Percentiles rank a stretch among this genome's conserved stretches.
Conservation (phyloP, 352 stramenopile genomes). For the Pythium volutum region DNA sequence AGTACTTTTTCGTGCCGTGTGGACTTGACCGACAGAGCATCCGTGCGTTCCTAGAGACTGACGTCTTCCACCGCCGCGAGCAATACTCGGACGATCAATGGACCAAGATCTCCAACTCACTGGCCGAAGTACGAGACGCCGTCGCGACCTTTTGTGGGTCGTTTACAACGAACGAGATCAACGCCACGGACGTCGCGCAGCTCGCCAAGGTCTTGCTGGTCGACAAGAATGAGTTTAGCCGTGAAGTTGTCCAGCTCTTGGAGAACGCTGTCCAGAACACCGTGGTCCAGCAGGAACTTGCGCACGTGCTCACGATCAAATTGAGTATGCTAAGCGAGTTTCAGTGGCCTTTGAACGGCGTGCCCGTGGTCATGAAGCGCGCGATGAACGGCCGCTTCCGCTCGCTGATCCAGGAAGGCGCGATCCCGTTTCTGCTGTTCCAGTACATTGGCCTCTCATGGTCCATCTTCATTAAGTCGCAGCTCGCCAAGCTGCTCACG, state of each 20-base stretch:
- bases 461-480: conserved; percentile 8
- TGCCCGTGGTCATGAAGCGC: conserved; percentile 20
- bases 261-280: conserved; percentile 5
- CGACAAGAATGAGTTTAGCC: conserved; percentile 12
- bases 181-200: background rate
- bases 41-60: conserved; percentile 4
- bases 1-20: conserved; percentile 22
- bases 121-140: background rate
- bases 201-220: conserved; percentile 2
- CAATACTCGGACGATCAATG: conserved; percentile 12
- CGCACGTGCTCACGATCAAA: conserved; percentile 21
- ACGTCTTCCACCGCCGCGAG: conserved; percentile 13
- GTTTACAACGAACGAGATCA: conserved; percentile 2
- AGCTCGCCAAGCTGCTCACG: conserved; percentile 6
- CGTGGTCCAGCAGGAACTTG: conserved; percentile 7
- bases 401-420: conserved; percentile 22
- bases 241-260: conserved; percentile 10
- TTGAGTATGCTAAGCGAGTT: conserved; percentile 21
- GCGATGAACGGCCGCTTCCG: conserved; percentile 21
- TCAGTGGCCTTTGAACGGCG: conserved; percentile 9
- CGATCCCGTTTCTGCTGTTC: conserved; percentile 23
- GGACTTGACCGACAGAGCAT: background rate
- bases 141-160: background rate
- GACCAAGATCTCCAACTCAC: background rate
- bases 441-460: conserved; percentile 21